Conservation (phyloP, 768 basidiomycete species). For the Boletus eberwhitei region DNA sequence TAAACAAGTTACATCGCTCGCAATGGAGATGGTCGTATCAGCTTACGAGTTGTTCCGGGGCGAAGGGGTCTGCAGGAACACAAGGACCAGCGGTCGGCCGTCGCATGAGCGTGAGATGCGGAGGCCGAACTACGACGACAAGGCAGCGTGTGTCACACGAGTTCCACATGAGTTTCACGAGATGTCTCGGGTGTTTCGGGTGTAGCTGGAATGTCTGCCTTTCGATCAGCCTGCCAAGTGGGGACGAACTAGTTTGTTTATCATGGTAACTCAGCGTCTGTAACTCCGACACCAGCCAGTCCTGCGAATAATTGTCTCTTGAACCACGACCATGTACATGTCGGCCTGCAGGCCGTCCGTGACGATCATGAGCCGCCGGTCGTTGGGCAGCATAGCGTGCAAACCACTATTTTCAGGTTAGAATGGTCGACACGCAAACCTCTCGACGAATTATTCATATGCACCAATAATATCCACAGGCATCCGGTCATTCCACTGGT, state of each 20-base stretch:
- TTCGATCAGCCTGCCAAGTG: background rate
- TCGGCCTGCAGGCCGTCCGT: slow-evolving; percentile 30
- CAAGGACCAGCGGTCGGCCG: background rate
- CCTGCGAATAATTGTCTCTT: slow-evolving; percentile 22
- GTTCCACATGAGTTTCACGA: slow-evolving; percentile 9
- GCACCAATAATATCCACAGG: slow-evolving; percentile 12
- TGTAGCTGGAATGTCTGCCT: background rate
- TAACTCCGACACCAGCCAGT: slow-evolving; percentile 7
- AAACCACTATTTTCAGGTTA: slow-evolving; percentile 26
- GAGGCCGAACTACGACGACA: slow-evolving; percentile 7
- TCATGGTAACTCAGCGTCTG: slow-evolving; percentile 16
- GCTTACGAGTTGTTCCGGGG: slow-evolving; percentile 2
- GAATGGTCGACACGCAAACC: background rate
- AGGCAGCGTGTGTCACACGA: background rate
- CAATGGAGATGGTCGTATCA: background rate
- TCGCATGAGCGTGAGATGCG: slow-evolving; percentile 11
- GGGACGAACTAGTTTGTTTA: slow-evolving; percentile 14
- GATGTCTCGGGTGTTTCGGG: slow-evolving; percentile 11
- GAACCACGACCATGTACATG: slow-evolving; percentile 29
- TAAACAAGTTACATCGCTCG: background rate
- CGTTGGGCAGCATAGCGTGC: slow-evolving; percentile 13
- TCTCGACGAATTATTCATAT: background rate
- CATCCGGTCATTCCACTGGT: slow-evolving; percentile 32
- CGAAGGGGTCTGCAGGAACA: background rate
- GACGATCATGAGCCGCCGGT: slow-evolving; percentile 22